Evolutionary conservation across 495 filamentous ascomycete species (phyloP).

Genomic region (Penicillium cosmopolitanum): DNA sequence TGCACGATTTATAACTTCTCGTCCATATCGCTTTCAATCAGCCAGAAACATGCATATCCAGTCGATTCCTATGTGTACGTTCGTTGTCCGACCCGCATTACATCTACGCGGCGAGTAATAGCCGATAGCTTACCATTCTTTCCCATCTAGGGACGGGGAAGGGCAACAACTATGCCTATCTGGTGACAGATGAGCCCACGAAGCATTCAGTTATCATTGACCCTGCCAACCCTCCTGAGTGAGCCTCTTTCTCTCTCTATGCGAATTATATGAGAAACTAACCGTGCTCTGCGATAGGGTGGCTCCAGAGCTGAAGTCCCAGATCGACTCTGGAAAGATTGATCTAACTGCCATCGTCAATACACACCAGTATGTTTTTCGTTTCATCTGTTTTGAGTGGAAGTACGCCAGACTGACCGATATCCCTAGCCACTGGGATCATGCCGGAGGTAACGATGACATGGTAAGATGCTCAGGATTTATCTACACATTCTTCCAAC

Average conservation of each 20-base stretch:
- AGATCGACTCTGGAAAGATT: slow-evolving; percentile 70
- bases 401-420: slow-evolving; percentile 5
- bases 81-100: slow-evolving; percentile 2
- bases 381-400: neutral
- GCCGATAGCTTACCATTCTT: slow-evolving; percentile 13
- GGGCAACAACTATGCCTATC: slow-evolving; percentile 95
- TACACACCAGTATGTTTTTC: slow-evolving; percentile 81
- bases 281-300: slow-evolving; percentile 60
- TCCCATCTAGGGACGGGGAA: slow-evolving; percentile 74
- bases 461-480: slow-evolving; percentile 54
- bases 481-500: neutral
- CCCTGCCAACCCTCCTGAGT: slow-evolving; percentile 92
- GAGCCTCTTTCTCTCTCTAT: slow-evolving; percentile 31
- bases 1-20: slow-evolving; percentile 17
- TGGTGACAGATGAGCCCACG: slow-evolving; percentile 87
- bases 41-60: slow-evolving; percentile 83
- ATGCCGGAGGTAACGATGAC: slow-evolving; percentile 87
- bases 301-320: slow-evolving; percentile 73
- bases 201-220: slow-evolving; percentile 95
- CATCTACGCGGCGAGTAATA: neutral
- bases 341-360: slow-evolving; percentile 90
- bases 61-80: slow-evolving; percentile 97
- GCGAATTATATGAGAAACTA: neutral
- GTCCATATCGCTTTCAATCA: slow-evolving; percentile 16
- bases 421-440: slow-evolving; percentile 79